Evolutionary conservation across 1,139 yeast species (phyloP).

Genomic region (Chernovozyma sophiae-reginae): DNA sequence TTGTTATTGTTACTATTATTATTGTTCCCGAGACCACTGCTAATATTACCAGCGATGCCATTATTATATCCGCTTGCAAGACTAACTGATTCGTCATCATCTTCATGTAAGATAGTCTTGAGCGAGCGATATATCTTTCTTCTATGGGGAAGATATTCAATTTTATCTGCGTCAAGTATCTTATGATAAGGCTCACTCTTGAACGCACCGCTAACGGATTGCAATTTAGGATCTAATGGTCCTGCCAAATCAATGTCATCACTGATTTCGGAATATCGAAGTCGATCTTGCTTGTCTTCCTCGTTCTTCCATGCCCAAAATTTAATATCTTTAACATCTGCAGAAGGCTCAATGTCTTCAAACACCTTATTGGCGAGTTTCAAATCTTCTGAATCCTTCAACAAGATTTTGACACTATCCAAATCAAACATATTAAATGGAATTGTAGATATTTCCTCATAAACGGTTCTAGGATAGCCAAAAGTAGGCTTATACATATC

Average conservation of each 20-base stretch:
- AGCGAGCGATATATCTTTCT: slow-evolving; percentile 51
- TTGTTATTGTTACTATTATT: slow-evolving; percentile 3
- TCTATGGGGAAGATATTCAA: slow-evolving; percentile 76
- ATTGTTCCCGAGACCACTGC: slow-evolving; percentile 6
- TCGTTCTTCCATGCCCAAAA: slow-evolving; percentile 70
- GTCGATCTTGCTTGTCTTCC: slow-evolving; percentile 22
- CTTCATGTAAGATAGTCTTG: slow-evolving; percentile 56
- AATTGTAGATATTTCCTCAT: slow-evolving; percentile 30
- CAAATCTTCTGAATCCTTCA: slow-evolving; percentile 77
- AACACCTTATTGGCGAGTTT: slow-evolving; percentile 47
- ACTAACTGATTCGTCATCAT: slow-evolving; percentile 33
- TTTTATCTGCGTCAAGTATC: slow-evolving; percentile 68
- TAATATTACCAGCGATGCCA: slow-evolving; percentile 15
- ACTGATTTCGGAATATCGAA: slow-evolving; percentile 22
- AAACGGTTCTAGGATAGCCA: slow-evolving; percentile 47
- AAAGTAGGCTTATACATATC: slow-evolving; percentile 42
- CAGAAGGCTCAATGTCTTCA: slow-evolving; percentile 19
- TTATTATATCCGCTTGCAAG: slow-evolving; percentile 22
- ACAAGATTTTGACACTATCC: slow-evolving; percentile 45
- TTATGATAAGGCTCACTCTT: slow-evolving; percentile 72
- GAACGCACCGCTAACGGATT: slow-evolving; percentile 57
- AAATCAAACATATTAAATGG: slow-evolving; percentile 30
- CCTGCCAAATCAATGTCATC: slow-evolving; percentile 25
- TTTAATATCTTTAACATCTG: slow-evolving; percentile 37
- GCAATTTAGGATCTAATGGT: slow-evolving; percentile 33